Conservation (phyloP, 805 yeast species). For the Metschnikowia chrysomelidarum region DNA sequence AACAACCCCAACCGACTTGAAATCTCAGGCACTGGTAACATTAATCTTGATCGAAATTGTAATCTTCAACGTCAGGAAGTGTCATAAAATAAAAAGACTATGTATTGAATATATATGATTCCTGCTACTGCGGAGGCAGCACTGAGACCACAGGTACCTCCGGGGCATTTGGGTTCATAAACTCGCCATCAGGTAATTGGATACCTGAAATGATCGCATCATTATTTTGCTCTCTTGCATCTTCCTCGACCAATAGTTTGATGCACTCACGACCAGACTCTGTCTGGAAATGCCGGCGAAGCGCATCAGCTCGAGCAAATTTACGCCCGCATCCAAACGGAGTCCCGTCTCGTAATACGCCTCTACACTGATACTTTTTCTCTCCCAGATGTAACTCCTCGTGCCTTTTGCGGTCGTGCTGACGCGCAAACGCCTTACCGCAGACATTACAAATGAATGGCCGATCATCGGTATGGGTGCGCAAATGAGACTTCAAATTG, state of each 20-base stretch:
- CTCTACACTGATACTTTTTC: constrained; percentile 71
- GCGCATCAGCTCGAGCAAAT: constrained; percentile 47
- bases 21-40: too few relatives aligned
- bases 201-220: constrained; percentile 15
- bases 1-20: too few relatives aligned
- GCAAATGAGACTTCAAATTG: constrained; percentile 83
- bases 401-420: constrained; percentile 45
- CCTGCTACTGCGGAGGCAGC: constrained; percentile 37
- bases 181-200: constrained; percentile 22
- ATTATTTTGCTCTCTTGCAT: constrained; percentile 27
- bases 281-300: constrained; percentile 45
- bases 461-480: constrained; percentile 86
- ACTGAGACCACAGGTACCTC: constrained; percentile 36
- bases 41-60: too few relatives aligned
- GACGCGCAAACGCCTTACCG: constrained; percentile 68
- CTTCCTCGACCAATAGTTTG: constrained; percentile 40
- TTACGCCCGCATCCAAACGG: constrained; percentile 46
- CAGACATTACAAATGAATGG: constrained; percentile 73
- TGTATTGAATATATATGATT: too few relatives aligned
- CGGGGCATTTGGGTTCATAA: constrained; percentile 14
- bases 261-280: constrained; percentile 47
- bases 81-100: too few relatives aligned
- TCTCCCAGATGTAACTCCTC: constrained; percentile 69
- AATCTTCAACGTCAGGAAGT: too few relatives aligned
- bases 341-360: constrained; percentile 52